Evolutionary conservation across 2,329 filamentous ascomycete genomes (phyloP).

Genomic region (Sarocladium kiliense): DNA sequence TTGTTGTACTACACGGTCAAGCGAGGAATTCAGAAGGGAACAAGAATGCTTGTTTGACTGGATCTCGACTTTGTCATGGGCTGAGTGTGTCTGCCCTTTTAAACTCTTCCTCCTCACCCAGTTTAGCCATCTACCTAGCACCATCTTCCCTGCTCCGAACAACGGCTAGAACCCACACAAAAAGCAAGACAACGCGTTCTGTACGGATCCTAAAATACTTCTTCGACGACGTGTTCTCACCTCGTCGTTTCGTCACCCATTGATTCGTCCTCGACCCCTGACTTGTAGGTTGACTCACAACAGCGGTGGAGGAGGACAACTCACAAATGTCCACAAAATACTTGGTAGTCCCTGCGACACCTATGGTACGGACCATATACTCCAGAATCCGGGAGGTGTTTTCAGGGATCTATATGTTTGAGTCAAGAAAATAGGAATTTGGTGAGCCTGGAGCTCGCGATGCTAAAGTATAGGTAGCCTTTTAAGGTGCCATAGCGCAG

Average conservation of each 20-base stretch:
- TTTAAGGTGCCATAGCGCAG: no score
- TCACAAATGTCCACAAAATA: not conserved
- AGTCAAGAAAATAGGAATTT: no score
- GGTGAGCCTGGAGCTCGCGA: no score
- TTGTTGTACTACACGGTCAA: constrained; percentile 5
- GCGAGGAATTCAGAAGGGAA: not conserved
- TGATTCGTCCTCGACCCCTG: constrained; percentile 4
- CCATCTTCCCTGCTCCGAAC: not conserved
- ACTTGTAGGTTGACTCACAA: constrained; percentile 3
- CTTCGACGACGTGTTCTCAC: not conserved
- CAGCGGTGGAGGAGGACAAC: constrained; percentile 4
- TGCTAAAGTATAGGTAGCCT: no score
- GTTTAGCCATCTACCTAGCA: no score
- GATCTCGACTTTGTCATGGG: no score
- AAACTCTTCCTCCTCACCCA: not conserved
- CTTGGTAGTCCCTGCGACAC: no score
- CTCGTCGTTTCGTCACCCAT: not conserved
- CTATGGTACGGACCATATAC: no score
- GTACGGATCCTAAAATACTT: not conserved
- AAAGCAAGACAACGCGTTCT: not conserved
- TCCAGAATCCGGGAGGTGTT: no score
- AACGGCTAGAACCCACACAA: not conserved
- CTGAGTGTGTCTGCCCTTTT: not conserved
- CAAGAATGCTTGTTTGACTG: no score
- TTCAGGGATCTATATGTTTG: no score